Base-by-base conservation (phyloP, 1,139 yeast species). In the Geotrichum aggregatum region DNA sequence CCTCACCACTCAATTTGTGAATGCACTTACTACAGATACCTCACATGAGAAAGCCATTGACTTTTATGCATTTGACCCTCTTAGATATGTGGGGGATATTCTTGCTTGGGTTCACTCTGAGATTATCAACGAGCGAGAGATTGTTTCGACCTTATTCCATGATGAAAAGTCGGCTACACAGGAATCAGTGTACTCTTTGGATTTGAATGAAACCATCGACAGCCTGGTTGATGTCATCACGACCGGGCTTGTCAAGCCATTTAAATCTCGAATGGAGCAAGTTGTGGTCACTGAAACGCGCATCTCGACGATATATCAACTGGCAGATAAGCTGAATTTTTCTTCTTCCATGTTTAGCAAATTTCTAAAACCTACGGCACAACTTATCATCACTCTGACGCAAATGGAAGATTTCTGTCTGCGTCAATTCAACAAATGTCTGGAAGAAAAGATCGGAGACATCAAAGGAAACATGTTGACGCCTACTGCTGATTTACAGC, bases 61-160 rank as follows among this genome's bases (percentile, higher is more conserved):
- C 44, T 71, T 84, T 47, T 78, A 84, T 10, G 84, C 91, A 0
- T 87, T 84, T 65, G 97, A 92, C 66, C 87, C 96, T 1, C 73
- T 82, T 18, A 74, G 96, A 54, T 89, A 83, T 60, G 76, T 87
- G 18, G 96, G 98, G 26, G 98, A 89, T 66, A 76, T 92, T 31
- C 71, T 92, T 44, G 98, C 98, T 0, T 87, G 87, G 71, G 77
- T 91, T 13, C 98, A 94, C 64, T 80, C 94, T 0, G 77, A 88
- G n/a, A 83, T 91, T 34, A 95, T 89, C 3, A 87, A 87, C 66
- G 98, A 94, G 66, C 76, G 82, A 36, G 98, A 94, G 64, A 76
- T 84, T 35, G 76, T 92, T 14, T 76, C 77, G 6, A 76, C 77
- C 10, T 63, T 84, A 52, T 76, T 84, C 55, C 56, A 50, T 16